These are phyloP conservation scores for Phialophora expanda DNA, from an alignment of 2,329 filamentous ascomycete species.

Conservation along the genomic window DNA sequence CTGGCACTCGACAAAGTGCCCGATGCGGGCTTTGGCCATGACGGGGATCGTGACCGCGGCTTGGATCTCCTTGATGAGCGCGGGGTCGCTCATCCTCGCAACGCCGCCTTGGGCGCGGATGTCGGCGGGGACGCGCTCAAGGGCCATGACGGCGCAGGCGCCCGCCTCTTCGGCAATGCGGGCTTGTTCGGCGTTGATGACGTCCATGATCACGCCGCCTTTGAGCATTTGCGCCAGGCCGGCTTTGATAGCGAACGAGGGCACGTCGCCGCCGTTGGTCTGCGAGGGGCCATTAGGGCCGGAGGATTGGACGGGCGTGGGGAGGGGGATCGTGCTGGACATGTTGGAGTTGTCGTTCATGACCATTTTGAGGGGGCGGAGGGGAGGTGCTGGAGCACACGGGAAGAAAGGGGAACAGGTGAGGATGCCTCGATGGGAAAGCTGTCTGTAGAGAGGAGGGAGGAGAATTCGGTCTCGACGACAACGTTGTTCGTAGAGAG, in stretches of 20 bases:
- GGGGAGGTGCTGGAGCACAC: neutral
- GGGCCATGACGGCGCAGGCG: conserved; percentile 95
- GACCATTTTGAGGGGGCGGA: conserved; percentile 26
- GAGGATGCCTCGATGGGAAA: conserved; percentile 1
- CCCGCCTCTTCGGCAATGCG: conserved; percentile 97
- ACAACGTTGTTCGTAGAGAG: neutral
- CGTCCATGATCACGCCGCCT: conserved; percentile 99
- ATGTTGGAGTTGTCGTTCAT: conserved; percentile 39
- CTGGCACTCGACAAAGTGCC: conserved; percentile 97
- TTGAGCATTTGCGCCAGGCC: conserved; percentile 98
- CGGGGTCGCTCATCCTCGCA: conserved; percentile 93
- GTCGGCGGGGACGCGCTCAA: conserved; percentile 95
- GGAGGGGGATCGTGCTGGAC: conserved; percentile 25
- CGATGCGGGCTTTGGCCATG: conserved; percentile 98
- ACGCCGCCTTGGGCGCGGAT: conserved; percentile 92
- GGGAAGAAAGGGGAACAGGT: neutral
- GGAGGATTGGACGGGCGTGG: conserved; percentile 1
- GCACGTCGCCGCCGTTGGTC: conserved; percentile 40
- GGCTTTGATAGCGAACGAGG: conserved; percentile 86
- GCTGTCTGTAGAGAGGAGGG: neutral
- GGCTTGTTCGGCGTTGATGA: conserved; percentile 88
- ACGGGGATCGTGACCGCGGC: conserved; percentile 93
- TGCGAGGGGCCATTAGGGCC: conserved; percentile 12
- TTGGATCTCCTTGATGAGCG: conserved; percentile 96
- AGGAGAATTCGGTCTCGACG: neutral